Evolutionary conservation across 2,329 filamentous ascomycete genomes (phyloP).

Genomic region (Aureobasidium sp.): DNA sequence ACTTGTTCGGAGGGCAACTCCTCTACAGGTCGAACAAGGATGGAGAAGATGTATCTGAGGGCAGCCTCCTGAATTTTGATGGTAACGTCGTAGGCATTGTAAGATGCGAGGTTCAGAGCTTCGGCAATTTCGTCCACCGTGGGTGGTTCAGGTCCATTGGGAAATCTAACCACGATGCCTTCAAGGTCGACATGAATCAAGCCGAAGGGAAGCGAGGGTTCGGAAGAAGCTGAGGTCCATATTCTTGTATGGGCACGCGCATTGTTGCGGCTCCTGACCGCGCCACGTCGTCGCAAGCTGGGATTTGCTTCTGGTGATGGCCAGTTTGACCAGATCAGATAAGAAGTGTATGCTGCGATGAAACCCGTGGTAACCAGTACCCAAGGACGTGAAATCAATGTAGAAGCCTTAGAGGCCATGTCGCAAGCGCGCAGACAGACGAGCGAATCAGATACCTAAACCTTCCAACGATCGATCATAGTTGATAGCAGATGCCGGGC

Average conservation of each 20-base stretch:
- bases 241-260: background rate
- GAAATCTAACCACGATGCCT: slow-evolving; percentile 6
- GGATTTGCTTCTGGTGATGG: slow-evolving; percentile 20
- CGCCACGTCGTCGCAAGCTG: slow-evolving; percentile 56
- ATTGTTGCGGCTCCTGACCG: slow-evolving; percentile 43
- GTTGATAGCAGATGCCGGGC: background rate
- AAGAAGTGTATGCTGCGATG: slow-evolving; percentile 49
- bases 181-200: background rate
- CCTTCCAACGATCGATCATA: slow-evolving; percentile 1
- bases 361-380: slow-evolving; percentile 48
- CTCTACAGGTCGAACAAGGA: background rate
- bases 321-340: slow-evolving; percentile 45
- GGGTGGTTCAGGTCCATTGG: slow-evolving; percentile 6
- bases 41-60: slow-evolving; percentile 3
- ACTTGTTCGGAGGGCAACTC: background rate
- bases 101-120: background rate
- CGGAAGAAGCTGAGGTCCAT: background rate
- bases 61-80: slow-evolving; percentile 8
- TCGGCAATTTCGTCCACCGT: background rate
- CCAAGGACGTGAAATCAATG: slow-evolving; percentile 32
- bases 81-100: background rate
- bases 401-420: slow-evolving; percentile 4
- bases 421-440: background rate
- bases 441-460: background rate
- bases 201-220: background rate